A percentile compares a stretch with the other conserved stretches of the same genome.
Evolutionary conservation across 2,329 filamentous ascomycete genomes (phyloP).

Genomic region (Cercospora berteroae): DNA sequence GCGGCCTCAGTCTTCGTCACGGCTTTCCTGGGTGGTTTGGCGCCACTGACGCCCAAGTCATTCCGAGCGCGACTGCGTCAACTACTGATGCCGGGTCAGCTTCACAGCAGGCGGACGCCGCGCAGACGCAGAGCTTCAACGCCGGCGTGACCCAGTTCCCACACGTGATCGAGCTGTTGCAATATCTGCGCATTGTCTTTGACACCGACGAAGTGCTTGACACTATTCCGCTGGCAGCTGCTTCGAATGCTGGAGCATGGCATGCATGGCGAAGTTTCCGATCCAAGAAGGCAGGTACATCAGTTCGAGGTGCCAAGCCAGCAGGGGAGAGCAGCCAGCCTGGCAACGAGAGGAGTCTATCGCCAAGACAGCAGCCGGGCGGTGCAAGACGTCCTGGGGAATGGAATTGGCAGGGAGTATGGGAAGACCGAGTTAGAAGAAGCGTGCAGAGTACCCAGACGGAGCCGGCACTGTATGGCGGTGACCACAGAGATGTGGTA

Average conservation of each 20-base stretch:
- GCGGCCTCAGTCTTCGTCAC: conserved; percentile 84
- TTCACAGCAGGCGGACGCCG: conserved; percentile 2
- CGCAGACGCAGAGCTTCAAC: not conserved
- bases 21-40: conserved; percentile 86
- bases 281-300: conserved; percentile 37
- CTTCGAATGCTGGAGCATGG: conserved; percentile 88
- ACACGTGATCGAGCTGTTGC: conserved; percentile 59
- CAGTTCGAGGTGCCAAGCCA: conserved; percentile 17
- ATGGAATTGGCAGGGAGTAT: conserved; percentile 98
- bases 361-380: conserved; percentile 38
- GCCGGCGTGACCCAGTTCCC: conserved; percentile 14
- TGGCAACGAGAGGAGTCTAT: conserved; percentile 25
- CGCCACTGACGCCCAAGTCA: conserved; percentile 4
- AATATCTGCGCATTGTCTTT: conserved; percentile 81
- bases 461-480: conserved; percentile 75
- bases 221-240: conserved; percentile 72
- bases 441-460: conserved; percentile 74
- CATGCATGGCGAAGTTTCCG: conserved; percentile 84
- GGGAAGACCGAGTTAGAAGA: conserved; percentile 83
- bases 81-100: conserved; percentile 10
- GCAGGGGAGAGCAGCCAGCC: conserved; percentile 16
- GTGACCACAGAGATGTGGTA: conserved; percentile 69
- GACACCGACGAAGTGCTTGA: conserved; percentile 75
- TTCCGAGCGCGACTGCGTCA: not conserved
- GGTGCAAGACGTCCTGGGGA: conserved; percentile 66